Evolutionary conservation across 345 rosid species (phyloP).

Genomic region (Euphorbia lathyris): DNA sequence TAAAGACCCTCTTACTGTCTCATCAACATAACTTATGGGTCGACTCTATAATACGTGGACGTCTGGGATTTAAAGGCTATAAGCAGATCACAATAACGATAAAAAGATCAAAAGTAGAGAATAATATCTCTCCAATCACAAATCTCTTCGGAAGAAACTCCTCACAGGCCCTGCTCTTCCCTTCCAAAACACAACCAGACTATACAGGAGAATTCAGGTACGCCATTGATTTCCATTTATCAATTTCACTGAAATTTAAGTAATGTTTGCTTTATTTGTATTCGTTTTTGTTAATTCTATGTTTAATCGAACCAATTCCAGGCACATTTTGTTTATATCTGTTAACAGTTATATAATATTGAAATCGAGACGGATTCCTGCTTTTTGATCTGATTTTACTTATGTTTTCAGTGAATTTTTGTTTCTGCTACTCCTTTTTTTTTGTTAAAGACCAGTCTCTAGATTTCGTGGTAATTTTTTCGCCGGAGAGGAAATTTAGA

Average conservation of each 20-base stretch:
- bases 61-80: background rate
- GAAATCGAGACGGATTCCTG: background rate
- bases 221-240: background rate
- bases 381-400: background rate
- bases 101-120: background rate
- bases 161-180: background rate
- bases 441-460: background rate
- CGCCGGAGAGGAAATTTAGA: background rate
- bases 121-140: constrained; percentile 10
- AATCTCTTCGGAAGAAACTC: constrained; percentile 7
- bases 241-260: background rate
- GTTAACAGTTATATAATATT: background rate
- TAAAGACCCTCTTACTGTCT: too few relatives aligned
- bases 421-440: too few relatives aligned
- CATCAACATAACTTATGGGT: background rate
- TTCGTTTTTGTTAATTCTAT: background rate
- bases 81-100: background rate
- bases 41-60: background rate
- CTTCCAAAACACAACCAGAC: background rate
- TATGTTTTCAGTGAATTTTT: background rate
- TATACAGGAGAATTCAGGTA: background rate
- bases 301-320: background rate
- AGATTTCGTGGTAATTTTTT: too few relatives aligned
- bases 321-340: background rate
- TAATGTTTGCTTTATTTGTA: background rate